Evolutionary conservation across 805 yeast species (phyloP).

Genomic region (Saturnispora ahearnii): DNA sequence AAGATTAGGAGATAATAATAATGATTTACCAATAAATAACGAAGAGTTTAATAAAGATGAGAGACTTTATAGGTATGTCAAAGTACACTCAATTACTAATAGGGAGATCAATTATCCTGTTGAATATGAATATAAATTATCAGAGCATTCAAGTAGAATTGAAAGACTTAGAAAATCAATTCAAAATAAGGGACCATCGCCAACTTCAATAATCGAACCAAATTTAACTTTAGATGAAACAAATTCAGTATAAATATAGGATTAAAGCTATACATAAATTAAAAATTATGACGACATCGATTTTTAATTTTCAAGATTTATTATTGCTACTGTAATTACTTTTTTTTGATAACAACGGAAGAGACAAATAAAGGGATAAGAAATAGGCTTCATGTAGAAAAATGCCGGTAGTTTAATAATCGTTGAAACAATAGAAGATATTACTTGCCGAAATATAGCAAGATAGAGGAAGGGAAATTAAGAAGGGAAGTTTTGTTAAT

Average conservation of each 20-base stretch:
- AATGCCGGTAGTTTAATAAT: too few species aligned
- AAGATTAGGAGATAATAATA: neutral
- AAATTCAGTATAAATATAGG: neutral
- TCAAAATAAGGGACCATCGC: neutral
- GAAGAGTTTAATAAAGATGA: constrained; percentile 31
- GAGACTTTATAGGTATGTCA: constrained; percentile 27
- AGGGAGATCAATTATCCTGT: constrained; percentile 35
- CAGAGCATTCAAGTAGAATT: constrained; percentile 3
- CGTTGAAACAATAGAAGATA: too few species aligned
- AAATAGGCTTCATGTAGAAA: too few species aligned
- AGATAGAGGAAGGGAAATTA: too few species aligned
- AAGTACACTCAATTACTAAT: constrained; percentile 29
- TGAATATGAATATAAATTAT: constrained; percentile 17
- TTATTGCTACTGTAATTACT: too few species aligned
- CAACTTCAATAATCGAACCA: neutral
- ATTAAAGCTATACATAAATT: too few species aligned
- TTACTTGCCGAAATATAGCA: too few species aligned
- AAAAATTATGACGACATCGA: too few species aligned
- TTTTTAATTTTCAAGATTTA: too few species aligned
- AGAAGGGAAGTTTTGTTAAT: too few species aligned
- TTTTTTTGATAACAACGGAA: too few species aligned
- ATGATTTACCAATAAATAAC: neutral
- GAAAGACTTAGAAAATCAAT: neutral
- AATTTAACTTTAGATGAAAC: neutral
- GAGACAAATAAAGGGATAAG: too few species aligned